Base-by-base conservation (phyloP, 1,284 basidiomycete genomes). In the Pseudozyma hubeiensis region DNA sequence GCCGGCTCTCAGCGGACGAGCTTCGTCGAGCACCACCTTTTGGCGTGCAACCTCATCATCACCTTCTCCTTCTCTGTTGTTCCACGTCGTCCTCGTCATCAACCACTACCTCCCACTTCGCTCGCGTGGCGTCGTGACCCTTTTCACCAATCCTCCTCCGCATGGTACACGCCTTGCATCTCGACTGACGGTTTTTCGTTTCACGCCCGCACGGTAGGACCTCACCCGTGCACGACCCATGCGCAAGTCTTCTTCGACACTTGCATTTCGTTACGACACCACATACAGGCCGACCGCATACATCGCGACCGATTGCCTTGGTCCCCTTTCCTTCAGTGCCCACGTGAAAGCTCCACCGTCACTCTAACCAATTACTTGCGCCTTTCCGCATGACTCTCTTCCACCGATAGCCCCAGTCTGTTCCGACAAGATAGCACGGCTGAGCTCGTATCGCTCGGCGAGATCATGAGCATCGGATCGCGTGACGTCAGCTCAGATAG, bases 401-500 rank as follows among this genome's bases (percentile, higher is more conserved):
- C 33, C 10, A 16, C 9, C 61, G 53, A 47, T 58, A 65, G 54
- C 43, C 14, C 31, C 7, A 24, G 9, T 35, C 41, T 53, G 35
- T 29, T 58, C 37, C 10, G 19, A 43, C 48, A 19, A 14, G 56
- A 37, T 53, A 13, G 13, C 17, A 33, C 19, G 46, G 70, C 70
- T 73, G 70, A 64, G 70, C 70, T 45, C 14, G 43, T 17, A 34
- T 44, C 17, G 70, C 70, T 73, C 70, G 64, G 70, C 64, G 45
- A 53, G 70, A 73, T 7, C 64, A 73, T 73, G 70, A 73, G 64
- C 70, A 67, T 73, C 70, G 64, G 61, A 50, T 50, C 70, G 51
- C 53, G 52, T 37, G 24, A 34, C 43, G 33, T 47, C 61, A 73
- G 61, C 64, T 73, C 70, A 60, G 35, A 57, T 61, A 58, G 70